phyloP scores from a whole-genome alignment of 768 basidiomycete species.

The Boletus rex-veris region DNA sequence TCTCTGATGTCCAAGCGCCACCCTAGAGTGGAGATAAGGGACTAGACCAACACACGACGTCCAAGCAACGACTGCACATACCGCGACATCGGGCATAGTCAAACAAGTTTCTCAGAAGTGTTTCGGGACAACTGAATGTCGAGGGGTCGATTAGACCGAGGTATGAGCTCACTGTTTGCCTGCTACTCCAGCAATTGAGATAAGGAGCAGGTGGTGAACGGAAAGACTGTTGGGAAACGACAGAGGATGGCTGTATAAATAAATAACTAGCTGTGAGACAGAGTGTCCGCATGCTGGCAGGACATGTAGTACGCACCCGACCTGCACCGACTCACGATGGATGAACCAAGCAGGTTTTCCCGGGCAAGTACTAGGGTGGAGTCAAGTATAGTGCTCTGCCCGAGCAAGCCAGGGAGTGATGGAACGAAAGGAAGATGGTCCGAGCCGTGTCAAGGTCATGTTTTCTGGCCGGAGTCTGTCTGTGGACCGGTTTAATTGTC shows the following conservation, averaged over 20 bases:
- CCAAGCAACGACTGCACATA: constrained; percentile 5
- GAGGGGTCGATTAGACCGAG: background rate
- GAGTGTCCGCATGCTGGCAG: background rate
- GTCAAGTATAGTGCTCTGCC: background rate
- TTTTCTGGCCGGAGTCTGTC: constrained; percentile 7
- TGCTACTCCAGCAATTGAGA: background rate
- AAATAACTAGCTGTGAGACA: background rate
- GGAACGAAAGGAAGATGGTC: background rate
- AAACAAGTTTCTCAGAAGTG: background rate
- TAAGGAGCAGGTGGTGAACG: too few species aligned
- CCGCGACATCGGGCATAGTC: constrained; percentile 7
- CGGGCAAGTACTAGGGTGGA: background rate
- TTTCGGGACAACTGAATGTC: background rate
- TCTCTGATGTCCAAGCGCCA: background rate
- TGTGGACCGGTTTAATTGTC: too few species aligned
- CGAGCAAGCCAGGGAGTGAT: too few species aligned
- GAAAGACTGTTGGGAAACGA: background rate
- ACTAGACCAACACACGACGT: background rate
- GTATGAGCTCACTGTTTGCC: constrained; percentile 1
- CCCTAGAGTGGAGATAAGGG: constrained; percentile 10
- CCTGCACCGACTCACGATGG: background rate
- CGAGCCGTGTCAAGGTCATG: constrained; percentile 7
- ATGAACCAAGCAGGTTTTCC: too few species aligned
- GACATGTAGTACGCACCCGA: background rate
- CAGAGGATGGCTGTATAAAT: background rate